These are phyloP conservation scores for Lecanicillium sp. DNA, from an alignment of 2,329 filamentous ascomycete genomes.

Conservation along the genomic window DNA sequence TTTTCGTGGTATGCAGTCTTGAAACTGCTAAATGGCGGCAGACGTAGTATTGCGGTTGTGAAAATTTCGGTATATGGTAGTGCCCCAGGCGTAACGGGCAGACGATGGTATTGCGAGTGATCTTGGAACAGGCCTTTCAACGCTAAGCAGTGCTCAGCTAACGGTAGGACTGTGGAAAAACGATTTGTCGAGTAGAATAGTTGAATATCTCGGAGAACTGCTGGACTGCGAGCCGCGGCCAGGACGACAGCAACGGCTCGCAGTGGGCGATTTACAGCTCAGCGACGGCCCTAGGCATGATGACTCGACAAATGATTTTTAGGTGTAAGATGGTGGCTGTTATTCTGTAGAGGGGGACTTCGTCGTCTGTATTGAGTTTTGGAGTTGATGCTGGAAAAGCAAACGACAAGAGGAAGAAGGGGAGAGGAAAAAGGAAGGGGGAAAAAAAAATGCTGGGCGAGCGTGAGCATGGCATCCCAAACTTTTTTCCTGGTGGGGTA, in stretches of 20 bases:
- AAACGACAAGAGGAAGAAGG: slow-evolving; percentile 11
- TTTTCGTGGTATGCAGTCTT: neutral
- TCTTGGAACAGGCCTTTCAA: slow-evolving; percentile 5
- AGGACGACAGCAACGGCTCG: slow-evolving; percentile 49
- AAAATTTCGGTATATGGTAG: slow-evolving; percentile 3
- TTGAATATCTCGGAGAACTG: slow-evolving; percentile 71
- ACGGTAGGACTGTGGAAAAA: slow-evolving; percentile 52
- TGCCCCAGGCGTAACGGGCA: slow-evolving; percentile 10
- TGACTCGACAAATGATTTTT: slow-evolving; percentile 64
- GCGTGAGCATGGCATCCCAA: slow-evolving; percentile 6
- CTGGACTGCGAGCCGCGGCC: slow-evolving; percentile 68
- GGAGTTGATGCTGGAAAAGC: slow-evolving; percentile 14
- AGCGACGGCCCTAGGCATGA: slow-evolving; percentile 72
- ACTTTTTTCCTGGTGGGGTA: slow-evolving; percentile 10
- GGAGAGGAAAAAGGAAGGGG: slow-evolving; percentile 9
- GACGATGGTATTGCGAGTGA: neutral
- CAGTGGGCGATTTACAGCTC: slow-evolving; percentile 87
- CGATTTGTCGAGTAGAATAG: slow-evolving; percentile 51
- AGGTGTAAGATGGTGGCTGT: slow-evolving; percentile 15
- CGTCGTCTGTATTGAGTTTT: slow-evolving; percentile 12
- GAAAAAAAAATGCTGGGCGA: slow-evolving; percentile 4
- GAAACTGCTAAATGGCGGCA: neutral
- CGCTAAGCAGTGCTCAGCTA: slow-evolving; percentile 6
- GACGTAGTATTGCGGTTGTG: neutral
- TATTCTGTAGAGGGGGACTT: slow-evolving; percentile 12